A percentile compares a stretch with the other conserved stretches of the same genome.
phyloP scores from a whole-genome alignment of 2,329 filamentous ascomycete genomes.

The Mariannaea sp. region DNA sequence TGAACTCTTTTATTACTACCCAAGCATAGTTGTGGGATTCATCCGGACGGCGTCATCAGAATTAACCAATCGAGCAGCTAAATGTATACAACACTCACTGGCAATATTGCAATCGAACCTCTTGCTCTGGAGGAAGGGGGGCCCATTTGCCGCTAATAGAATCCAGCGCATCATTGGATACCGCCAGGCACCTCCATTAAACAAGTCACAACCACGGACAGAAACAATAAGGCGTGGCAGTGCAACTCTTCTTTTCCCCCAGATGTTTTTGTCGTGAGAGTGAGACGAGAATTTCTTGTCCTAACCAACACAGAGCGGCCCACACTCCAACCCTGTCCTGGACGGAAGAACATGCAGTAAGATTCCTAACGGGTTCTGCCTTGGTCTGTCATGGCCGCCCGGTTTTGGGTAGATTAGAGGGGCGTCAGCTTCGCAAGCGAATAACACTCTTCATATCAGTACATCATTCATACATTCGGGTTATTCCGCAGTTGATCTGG shows the following conservation, averaged over 20 bases:
- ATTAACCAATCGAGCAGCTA: constrained; percentile 10
- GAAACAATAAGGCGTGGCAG: neutral
- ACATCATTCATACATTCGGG: too few relatives aligned
- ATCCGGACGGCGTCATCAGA: constrained; percentile 3
- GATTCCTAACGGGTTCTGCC: constrained; percentile 2
- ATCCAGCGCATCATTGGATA: neutral
- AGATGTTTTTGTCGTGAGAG: constrained; percentile 13
- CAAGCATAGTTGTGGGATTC: neutral
- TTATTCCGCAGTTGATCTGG: too few relatives aligned
- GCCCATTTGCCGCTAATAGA: neutral
- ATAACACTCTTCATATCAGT: too few relatives aligned
- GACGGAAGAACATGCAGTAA: neutral
- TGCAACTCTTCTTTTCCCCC: neutral
- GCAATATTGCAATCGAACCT: neutral
- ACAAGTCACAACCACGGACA: neutral
- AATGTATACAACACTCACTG: too few relatives aligned
- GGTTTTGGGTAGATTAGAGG: constrained; percentile 8
- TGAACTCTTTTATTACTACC: neutral
- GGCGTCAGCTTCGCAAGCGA: neutral
- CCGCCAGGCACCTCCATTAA: neutral
- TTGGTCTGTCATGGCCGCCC: neutral
- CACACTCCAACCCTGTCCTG: neutral
- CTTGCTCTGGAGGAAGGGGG: neutral
- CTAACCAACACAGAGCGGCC: neutral
- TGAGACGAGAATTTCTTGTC: constrained; percentile 6